These are phyloP conservation scores for Annulohypoxylon maeteangense DNA, from an alignment of 495 filamentous ascomycete genomes.

Conservation along the genomic window DNA sequence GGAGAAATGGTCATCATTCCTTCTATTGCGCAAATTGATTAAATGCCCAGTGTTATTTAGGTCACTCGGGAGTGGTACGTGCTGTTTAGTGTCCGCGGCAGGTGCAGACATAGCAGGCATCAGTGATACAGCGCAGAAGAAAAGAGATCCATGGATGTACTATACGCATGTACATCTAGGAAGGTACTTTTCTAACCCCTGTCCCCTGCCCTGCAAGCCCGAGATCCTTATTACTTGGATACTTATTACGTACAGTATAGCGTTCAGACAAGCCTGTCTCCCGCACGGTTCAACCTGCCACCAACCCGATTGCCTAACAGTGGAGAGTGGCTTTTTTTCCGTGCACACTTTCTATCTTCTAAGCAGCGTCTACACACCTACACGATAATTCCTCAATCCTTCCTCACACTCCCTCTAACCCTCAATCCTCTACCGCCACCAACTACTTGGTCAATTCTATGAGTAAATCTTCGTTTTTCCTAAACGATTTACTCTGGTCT, in stretches of 20 bases:
- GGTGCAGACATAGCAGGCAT: neutral
- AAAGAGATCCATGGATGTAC: no score
- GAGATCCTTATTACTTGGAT: constrained; percentile 44
- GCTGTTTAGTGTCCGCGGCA: constrained; percentile 20
- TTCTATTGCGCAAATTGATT: neutral
- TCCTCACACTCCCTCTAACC: constrained; percentile 49
- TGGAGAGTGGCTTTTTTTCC: constrained; percentile 32
- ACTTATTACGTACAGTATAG: constrained; percentile 41
- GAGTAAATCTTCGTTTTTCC: constrained; percentile 51
- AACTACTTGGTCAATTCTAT: constrained; percentile 59
- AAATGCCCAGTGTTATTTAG: constrained; percentile 1
- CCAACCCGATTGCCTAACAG: constrained; percentile 38
- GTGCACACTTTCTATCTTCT: constrained; percentile 37
- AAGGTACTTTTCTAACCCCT: constrained; percentile 12
- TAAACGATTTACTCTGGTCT: constrained; percentile 60
- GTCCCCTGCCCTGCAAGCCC: constrained; percentile 36
- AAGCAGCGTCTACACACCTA: constrained; percentile 36
- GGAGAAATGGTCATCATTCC: neutral
- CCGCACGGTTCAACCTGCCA: constrained; percentile 38
- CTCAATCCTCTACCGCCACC: constrained; percentile 41
- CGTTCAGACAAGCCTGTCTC: constrained; percentile 5
- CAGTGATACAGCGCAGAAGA: neutral
- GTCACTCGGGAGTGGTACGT: neutral
- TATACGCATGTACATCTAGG: neutral
- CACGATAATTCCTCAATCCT: constrained; percentile 42